phyloP scores from a whole-genome alignment of 768 basidiomycete species.

The Pleurotus tuoliensis region DNA sequence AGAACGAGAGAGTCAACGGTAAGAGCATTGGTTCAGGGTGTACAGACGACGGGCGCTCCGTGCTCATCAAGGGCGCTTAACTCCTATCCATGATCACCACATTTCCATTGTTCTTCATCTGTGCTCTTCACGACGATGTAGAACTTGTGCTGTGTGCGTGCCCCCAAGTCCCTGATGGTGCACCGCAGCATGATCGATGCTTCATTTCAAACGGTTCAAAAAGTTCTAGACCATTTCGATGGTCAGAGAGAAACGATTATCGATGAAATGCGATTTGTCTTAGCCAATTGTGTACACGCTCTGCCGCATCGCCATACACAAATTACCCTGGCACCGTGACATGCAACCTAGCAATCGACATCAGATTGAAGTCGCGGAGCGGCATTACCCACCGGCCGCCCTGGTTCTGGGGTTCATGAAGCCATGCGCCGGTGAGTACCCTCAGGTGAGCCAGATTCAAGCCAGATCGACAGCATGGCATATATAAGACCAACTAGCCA shows the following conservation, averaged over 20 bases:
- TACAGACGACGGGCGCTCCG: too few relatives aligned
- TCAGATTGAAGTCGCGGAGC: constrained; percentile 3
- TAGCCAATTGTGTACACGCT: neutral
- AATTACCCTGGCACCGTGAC: neutral
- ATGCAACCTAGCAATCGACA: neutral
- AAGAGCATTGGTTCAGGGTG: too few relatives aligned
- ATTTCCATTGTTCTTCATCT: too few relatives aligned
- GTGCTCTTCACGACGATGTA: too few relatives aligned
- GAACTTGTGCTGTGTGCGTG: too few relatives aligned
- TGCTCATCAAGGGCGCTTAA: too few relatives aligned
- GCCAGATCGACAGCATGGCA: neutral
- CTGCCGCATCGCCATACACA: constrained; percentile 2
- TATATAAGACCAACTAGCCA: neutral
- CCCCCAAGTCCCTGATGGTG: neutral
- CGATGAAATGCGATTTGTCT: neutral
- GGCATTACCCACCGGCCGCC: constrained; percentile 3
- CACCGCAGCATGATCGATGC: neutral
- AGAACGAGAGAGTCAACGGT: neutral
- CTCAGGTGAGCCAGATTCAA: neutral
- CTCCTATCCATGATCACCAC: too few relatives aligned
- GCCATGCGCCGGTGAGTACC: neutral
- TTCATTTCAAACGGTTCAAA: constrained; percentile 2
- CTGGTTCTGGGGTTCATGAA: constrained; percentile 7
- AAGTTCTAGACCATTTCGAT: neutral
- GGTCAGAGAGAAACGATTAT: neutral